Evolutionary conservation across 352 stramenopile genomes (phyloP).

Genomic region (Globisporangium okanoganense): DNA sequence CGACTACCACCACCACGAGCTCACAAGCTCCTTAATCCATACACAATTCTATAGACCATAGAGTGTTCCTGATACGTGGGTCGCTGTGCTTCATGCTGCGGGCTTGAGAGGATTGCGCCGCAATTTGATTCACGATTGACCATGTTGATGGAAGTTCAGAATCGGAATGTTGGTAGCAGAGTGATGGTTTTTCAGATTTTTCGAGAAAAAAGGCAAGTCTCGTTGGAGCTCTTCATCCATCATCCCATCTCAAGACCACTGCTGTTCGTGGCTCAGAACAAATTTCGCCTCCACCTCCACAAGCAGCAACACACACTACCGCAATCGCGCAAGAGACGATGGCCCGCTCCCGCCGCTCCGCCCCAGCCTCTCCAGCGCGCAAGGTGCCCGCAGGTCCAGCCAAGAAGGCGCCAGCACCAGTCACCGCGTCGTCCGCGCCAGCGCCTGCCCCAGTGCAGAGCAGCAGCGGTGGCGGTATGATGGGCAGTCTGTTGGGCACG

Average conservation of each 20-base stretch:
- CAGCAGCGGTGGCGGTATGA: constrained; percentile 66
- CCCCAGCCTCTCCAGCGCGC: constrained; percentile 33
- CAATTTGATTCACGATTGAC: too few species aligned
- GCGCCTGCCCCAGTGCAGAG: constrained; percentile 25
- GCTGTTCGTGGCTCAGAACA: constrained; percentile 9
- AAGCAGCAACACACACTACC: constrained; percentile 2
- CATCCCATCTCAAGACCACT: background rate
- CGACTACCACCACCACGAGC: too few species aligned
- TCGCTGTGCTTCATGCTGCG: too few species aligned
- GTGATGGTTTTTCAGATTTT: constrained; percentile 13
- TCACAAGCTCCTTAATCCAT: too few species aligned
- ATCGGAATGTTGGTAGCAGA: constrained; percentile 11
- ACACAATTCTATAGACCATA: too few species aligned
- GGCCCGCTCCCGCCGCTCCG: constrained; percentile 64
- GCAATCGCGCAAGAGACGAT: constrained; percentile 28
- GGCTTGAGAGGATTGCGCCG: too few species aligned
- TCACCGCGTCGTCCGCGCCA: constrained; percentile 25
- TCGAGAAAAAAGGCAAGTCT: constrained; percentile 6
- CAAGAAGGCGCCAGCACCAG: constrained; percentile 25
- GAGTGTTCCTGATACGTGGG: too few species aligned
- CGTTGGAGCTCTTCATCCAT: background rate
- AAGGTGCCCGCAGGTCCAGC: constrained; percentile 35
- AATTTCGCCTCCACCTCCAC: constrained; percentile 6
- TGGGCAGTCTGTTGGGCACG: constrained; percentile 91
- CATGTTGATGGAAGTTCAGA: background rate